Evolutionary conservation across 192 early-diverging fungal species (phyloP), one percentile per base, ranked within the genome.

Genomic region (Phlyctochytrium planicorne): DNA sequence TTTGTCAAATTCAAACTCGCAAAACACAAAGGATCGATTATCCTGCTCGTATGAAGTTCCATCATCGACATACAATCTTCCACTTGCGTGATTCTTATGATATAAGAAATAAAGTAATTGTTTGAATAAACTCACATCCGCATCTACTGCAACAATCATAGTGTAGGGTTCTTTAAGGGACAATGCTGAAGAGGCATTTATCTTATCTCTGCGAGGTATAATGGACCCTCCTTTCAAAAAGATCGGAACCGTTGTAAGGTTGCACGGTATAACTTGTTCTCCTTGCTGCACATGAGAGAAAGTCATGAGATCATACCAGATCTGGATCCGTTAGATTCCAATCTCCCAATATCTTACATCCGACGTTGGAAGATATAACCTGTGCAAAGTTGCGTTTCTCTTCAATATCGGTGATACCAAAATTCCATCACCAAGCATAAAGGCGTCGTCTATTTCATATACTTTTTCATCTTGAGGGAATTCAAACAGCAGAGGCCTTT

Each of bases 141-240:
- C 77, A 67, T 91, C 83, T 31, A 94, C 55, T 4, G 91, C 91
- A 52, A 99, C 84, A 30, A 94, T 72, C 16, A 99, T 76, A 4
- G 96, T 98, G 70, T 94, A 91, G 0, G 97, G 97, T 70, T 99
- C 97, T 36, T 80, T 80, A 30, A 75, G 72, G 89, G 93, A 93
- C 2, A 91, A 82, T 27, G 76, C 70, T 1, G 94, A 91, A 20
- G 91, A 88, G 20, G 93, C 84, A 56, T 96, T 88, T n/a, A 85
- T 75, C 47, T 95, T 87, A 68, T 97, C 91, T 31, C 93, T 84
- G 20, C 90, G 86, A 17, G 94, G 88, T 30, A 98, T 63, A 66
- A 99, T 96, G 20, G 76, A 78, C 20, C 97, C 97, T 50, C 93
- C 95, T n/a, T 90, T 88, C 10, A 91, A 76, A 73, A 90, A 93